Evolutionary conservation across 2,329 filamentous ascomycete genomes (phyloP).

Genomic region (Parastagonospora nodorum): DNA sequence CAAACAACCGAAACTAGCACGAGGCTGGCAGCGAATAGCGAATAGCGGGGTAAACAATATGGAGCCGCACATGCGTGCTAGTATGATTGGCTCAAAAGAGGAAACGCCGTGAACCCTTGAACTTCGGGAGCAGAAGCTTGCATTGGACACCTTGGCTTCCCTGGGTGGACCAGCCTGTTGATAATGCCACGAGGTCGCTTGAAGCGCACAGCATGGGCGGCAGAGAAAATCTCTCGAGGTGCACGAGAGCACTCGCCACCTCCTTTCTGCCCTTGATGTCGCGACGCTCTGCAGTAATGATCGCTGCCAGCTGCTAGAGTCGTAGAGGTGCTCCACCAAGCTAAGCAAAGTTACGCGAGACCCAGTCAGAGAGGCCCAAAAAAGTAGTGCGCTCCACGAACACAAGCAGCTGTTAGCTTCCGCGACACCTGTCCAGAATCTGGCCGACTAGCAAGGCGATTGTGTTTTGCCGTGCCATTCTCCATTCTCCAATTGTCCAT

Average conservation of each 20-base stretch:
- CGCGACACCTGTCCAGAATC: conserved; percentile 29
- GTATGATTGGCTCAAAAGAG: conserved; percentile 13
- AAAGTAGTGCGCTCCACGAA: conserved; percentile 25
- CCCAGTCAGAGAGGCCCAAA: conserved; percentile 17
- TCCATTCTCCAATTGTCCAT: neutral
- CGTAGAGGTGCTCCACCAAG: conserved; percentile 8
- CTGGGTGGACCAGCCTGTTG: too few species aligned
- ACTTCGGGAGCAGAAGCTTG: conserved; percentile 13
- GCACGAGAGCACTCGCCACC: conserved; percentile 10
- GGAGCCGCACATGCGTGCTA: conserved; percentile 13
- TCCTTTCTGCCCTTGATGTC: conserved; percentile 5
- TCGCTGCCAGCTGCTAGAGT: conserved; percentile 5
- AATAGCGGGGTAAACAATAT: conserved; percentile 21
- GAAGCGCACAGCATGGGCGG: neutral
- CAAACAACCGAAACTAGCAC: neutral
- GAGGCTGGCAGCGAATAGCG: conserved; percentile 1
- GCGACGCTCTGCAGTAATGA: conserved; percentile 2
- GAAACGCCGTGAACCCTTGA: conserved; percentile 14
- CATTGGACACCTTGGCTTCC: conserved; percentile 25
- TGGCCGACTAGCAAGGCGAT: neutral
- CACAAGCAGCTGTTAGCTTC: conserved; percentile 23
- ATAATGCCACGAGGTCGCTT: conserved; percentile 1
- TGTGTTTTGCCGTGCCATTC: neutral
- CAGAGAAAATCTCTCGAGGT: neutral
- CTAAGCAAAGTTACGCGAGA: conserved; percentile 26